A percentile compares a stretch with the other conserved stretches of the same genome.
phyloP scores from a whole-genome alignment of 331 rosid genomes.

The Malus hybrid region DNA sequence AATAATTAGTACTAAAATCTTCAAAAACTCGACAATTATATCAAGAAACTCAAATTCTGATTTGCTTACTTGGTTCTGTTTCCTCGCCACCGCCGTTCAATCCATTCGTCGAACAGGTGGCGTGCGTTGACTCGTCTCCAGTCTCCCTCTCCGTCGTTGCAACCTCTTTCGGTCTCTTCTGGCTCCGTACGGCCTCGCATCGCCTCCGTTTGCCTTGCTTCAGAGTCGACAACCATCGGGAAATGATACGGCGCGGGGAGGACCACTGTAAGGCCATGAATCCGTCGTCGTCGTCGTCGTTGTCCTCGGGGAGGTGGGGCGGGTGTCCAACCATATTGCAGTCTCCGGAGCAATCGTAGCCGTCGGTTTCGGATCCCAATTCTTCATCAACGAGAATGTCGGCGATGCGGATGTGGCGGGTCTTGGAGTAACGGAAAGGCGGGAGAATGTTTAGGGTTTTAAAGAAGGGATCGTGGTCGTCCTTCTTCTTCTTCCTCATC shows the following conservation, averaged over 20 bases:
- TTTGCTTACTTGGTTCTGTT: conserved; percentile 27
- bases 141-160: not conserved
- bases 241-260: conserved; percentile 46
- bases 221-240: conserved; percentile 41
- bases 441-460: conserved; percentile 19
- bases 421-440: conserved; percentile 3
- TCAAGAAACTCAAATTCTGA: not conserved
- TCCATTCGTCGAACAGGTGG: conserved; percentile 19
- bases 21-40: not conserved
- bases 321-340: conserved; percentile 27
- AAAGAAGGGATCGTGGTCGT: conserved; percentile 10
- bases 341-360: not conserved
- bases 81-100: conserved; percentile 6
- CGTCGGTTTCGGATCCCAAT: conserved; percentile 10
- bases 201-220: conserved; percentile 24
- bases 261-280: conserved; percentile 25
- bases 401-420: conserved; percentile 39
- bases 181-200: not conserved
- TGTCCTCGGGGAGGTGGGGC: not conserved
- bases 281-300: not conserved
- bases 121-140: not conserved
- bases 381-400: conserved; percentile 43
- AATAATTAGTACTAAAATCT: not conserved
- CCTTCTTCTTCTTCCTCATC: conserved; percentile 12
- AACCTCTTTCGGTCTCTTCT: conserved; percentile 8